Base-by-base conservation (phyloP, 805 yeast genomes). In the Brettanomyces sp. region DNA sequence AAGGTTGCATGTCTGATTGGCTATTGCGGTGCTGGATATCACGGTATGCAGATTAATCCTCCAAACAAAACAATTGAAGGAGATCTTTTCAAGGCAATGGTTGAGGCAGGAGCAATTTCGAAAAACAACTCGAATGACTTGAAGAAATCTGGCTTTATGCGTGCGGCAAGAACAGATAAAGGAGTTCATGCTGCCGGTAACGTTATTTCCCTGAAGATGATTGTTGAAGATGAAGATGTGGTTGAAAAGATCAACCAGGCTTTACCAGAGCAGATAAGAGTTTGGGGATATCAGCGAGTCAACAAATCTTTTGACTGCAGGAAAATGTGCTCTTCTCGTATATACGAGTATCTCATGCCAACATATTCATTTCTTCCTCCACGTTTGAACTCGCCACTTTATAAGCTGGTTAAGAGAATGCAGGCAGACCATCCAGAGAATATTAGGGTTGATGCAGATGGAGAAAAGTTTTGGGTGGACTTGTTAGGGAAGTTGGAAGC, bases 171-270 rank as follows among this genome's bases (percentile, higher is more conserved):
- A 67, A 84, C 91, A 3, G 98, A 90, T 64, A 91, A 91, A 64
- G 98, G 97, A 49, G 98, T 90, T 23, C 98, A 90, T 65, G 97
- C 98, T 11, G 96, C 96, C 2, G 97, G 97, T 28, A 90, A 90
- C 62, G 88, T 89, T 22, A 76, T 91, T 39, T 83, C 95, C 13
- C 69, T 85, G 54, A 90, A 90, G 61, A 66, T 90, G 72, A 86
- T 87, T 55, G 73, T 87, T 45, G 95, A 88, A 59, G 95, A 90
- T 56, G 78, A 73, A 12, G 82, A 87, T 45, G 74, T 88, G 44
- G 73, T 83, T 39, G 71, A 73, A 41, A 85, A 81, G 61, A 82
- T 93, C 64, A 93, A 93, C 63, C 64, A 70, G 2, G 62, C 70
- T 30, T 70, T 93, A 45, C 99, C 99, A 1, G 89, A 77, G 7